Conservation (phyloP, 2,329 filamentous ascomycete genomes). For the Didymella pinodella region DNA sequence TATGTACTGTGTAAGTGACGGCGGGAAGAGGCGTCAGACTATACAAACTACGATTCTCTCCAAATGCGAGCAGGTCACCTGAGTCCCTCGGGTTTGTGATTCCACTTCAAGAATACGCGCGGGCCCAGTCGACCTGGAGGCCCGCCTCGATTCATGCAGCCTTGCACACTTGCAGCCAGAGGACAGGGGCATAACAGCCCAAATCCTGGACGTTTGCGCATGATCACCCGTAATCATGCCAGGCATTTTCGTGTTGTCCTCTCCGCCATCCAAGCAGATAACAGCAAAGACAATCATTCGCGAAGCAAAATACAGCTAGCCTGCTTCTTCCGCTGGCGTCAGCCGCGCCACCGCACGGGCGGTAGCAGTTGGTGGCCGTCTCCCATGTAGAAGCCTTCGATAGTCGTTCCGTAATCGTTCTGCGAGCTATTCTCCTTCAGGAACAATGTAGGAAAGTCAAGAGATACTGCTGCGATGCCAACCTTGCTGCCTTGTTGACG, state of each 20-base stretch:
- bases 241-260: constrained; percentile 1
- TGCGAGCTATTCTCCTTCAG: constrained; percentile 8
- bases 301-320: constrained; percentile 4
- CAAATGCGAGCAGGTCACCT: constrained; percentile 1
- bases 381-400: constrained; percentile 19
- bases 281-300: constrained; percentile 16
- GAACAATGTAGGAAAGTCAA: constrained; percentile 18
- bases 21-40: not conserved
- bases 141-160: constrained; percentile 3
- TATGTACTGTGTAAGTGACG: not conserved
- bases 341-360: constrained; percentile 19
- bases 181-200: constrained; percentile 2
- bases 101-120: not conserved
- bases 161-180: not conserved
- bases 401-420: constrained; percentile 20
- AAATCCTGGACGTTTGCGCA: constrained; percentile 1
- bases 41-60: not conserved
- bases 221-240: constrained; percentile 13
- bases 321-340: constrained; percentile 9
- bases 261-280: constrained; percentile 21
- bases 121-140: not conserved
- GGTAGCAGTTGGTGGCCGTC: constrained; percentile 18
- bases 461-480: constrained; percentile 14
- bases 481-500: not conserved
- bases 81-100: not conserved